These are phyloP conservation scores for Scenedesmus sp. DNA, from an alignment of 163 green algal species.

Conservation along the genomic window DNA sequence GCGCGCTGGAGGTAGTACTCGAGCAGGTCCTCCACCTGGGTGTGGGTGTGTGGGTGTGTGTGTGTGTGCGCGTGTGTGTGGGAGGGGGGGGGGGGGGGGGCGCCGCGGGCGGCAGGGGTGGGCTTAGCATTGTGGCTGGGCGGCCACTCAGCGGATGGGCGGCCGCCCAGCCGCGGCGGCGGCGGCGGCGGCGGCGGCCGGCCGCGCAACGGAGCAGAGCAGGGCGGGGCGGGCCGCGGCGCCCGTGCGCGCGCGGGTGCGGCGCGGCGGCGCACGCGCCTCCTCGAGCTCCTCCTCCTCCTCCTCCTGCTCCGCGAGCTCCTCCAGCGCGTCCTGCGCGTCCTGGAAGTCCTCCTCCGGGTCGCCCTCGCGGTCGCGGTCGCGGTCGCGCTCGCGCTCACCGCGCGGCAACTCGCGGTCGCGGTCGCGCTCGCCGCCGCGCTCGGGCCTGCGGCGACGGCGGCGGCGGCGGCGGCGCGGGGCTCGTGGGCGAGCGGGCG, in stretches of 20 bases:
- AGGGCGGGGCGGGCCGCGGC: too few relatives aligned
- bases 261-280: too few relatives aligned
- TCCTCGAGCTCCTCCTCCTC: slow-evolving; percentile 91
- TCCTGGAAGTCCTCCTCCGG: slow-evolving; percentile 73
- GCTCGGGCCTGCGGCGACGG: not conserved
- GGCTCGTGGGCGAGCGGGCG: too few relatives aligned
- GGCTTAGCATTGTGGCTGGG: too few relatives aligned
- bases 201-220: too few relatives aligned
- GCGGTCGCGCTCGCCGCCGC: not conserved
- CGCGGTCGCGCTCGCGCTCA: slow-evolving; percentile 1
- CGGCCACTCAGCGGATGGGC: too few relatives aligned
- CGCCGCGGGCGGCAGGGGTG: too few relatives aligned
- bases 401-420: not conserved
- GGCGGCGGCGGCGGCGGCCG: too few relatives aligned
- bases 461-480: too few relatives aligned
- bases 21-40: slow-evolving; percentile 86
- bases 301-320: slow-evolving; percentile 86
- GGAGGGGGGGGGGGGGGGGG: not conserved
- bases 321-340: slow-evolving; percentile 77
- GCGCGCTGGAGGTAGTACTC: slow-evolving; percentile 98
- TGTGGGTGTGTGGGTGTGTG: not conserved
- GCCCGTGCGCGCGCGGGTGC: too few relatives aligned
- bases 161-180: too few relatives aligned
- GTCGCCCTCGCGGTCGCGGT: slow-evolving; percentile 35
- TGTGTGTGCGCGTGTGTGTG: not conserved